Conservation (phyloP, 108 stramenopile genomes). For the Nitzschia putrida region DNA sequence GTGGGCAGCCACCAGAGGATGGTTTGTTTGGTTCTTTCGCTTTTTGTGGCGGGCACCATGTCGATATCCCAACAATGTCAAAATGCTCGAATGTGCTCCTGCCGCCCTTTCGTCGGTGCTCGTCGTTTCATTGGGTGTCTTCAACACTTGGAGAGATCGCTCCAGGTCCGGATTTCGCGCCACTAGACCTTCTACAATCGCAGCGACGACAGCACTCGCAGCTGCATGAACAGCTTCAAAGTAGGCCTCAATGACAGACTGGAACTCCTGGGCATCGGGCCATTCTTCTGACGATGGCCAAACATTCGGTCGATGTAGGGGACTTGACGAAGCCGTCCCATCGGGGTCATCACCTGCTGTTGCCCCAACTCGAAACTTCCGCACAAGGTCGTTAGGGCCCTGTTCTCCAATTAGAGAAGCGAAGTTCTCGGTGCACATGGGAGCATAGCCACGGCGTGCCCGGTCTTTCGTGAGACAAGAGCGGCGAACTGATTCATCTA, state of each 20-base stretch:
- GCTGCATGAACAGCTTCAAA: slow-evolving; percentile 44
- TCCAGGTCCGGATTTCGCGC: slow-evolving; percentile 25
- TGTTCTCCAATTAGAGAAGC: slow-evolving; percentile 59
- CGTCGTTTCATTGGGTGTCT: slow-evolving; percentile 26
- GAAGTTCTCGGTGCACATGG: slow-evolving; percentile 74
- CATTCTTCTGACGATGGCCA: slow-evolving; percentile 61
- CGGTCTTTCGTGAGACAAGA: slow-evolving; percentile 66
- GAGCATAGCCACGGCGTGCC: slow-evolving; percentile 71
- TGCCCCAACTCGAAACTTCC: slow-evolving; percentile 63
- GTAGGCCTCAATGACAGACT: slow-evolving; percentile 48
- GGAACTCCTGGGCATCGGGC: slow-evolving; percentile 46
- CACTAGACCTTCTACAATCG: slow-evolving; percentile 64
- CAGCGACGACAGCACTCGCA: slow-evolving; percentile 53
- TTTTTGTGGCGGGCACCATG: slow-evolving; percentile 60
- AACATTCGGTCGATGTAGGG: slow-evolving; percentile 60
- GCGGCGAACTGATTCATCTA: slow-evolving; percentile 62
- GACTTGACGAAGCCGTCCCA: background rate
- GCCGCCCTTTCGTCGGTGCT: background rate
- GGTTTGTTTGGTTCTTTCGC: slow-evolving; percentile 36
- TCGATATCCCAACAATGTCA: slow-evolving; percentile 72
- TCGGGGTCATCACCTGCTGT: background rate
- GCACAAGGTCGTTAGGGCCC: slow-evolving; percentile 76
- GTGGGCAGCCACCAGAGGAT: slow-evolving; percentile 70
- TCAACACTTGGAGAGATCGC: background rate
- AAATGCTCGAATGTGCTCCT: slow-evolving; percentile 54